Evolutionary conservation across 148 eudicot species (phyloP).

Genomic region (Polygonum maritimum): DNA sequence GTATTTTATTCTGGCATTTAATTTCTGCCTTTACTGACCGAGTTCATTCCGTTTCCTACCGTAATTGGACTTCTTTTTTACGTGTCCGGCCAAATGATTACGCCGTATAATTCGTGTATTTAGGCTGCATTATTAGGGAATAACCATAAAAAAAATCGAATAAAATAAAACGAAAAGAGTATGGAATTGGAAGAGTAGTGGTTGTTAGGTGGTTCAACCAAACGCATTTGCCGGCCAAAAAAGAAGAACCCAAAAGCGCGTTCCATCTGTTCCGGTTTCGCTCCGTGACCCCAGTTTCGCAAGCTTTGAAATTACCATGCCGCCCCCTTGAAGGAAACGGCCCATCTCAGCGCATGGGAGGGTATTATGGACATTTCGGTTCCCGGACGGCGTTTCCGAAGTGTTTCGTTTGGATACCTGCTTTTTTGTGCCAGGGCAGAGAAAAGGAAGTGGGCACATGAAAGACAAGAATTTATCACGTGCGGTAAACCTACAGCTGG

Average conservation of each 20-base stretch:
- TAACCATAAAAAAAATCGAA: not conserved
- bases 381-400: constrained; percentile 4
- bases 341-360: not conserved
- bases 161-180: constrained; percentile 7
- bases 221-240: constrained; percentile 9
- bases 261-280: not conserved
- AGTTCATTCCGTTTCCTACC: not conserved
- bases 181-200: constrained; percentile 28
- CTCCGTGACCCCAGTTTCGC: not conserved
- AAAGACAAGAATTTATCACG: constrained; percentile 13
- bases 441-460: not conserved
- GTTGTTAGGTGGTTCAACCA: constrained; percentile 68
- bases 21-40: constrained; percentile 17
- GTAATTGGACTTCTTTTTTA: not conserved
- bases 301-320: not conserved
- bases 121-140: not conserved
- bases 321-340: not conserved
- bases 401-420: constrained; percentile 3
- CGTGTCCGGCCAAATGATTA: not conserved
- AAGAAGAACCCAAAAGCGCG: not conserved
- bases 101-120: not conserved
- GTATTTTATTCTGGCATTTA: constrained; percentile 20
- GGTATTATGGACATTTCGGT: not conserved
- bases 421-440: not conserved
- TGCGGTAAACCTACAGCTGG: constrained; percentile 5